These are phyloP conservation scores for Takashimella koratensis DNA, from an alignment of 1,284 basidiomycete genomes.

Conservation along the genomic window DNA sequence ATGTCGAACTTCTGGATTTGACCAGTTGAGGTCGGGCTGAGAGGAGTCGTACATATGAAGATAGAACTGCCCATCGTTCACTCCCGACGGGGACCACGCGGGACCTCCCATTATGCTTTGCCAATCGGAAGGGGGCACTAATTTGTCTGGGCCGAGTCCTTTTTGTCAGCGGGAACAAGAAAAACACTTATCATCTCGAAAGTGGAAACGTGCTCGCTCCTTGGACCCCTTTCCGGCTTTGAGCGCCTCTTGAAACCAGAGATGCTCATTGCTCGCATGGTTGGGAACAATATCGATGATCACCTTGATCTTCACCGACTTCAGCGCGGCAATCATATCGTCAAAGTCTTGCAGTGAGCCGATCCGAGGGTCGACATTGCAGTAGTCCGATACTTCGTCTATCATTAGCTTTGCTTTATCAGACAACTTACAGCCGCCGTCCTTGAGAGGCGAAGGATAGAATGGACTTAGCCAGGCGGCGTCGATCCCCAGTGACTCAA, in stretches of 20 bases:
- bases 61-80: conserved; percentile 65
- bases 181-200: too few relatives aligned
- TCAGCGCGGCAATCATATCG: conserved; percentile 58
- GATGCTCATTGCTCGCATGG: conserved; percentile 71
- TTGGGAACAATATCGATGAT: conserved; percentile 78
- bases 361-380: conserved; percentile 66
- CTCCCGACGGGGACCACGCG: conserved; percentile 72
- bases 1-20: conserved; percentile 60
- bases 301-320: conserved; percentile 65
- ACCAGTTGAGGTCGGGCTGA: conserved; percentile 79
- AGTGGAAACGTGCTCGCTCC: conserved; percentile 72
- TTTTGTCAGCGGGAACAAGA: too few relatives aligned
- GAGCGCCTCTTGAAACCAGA: conserved; percentile 66
- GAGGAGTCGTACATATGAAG: conserved; percentile 66
- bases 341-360: conserved; percentile 71
- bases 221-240: conserved; percentile 57
- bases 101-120: conserved; percentile 64
- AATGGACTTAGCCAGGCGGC: conserved; percentile 73
- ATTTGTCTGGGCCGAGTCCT: conserved; percentile 50
- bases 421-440: conserved; percentile 59
- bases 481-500: conserved; percentile 65
- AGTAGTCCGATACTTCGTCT: conserved; percentile 69
- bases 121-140: conserved; percentile 71
- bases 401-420: background rate
- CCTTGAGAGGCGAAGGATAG: conserved; percentile 63